Conservation (phyloP, 305 asterid genomes). For the Fraxinus latifolia region DNA sequence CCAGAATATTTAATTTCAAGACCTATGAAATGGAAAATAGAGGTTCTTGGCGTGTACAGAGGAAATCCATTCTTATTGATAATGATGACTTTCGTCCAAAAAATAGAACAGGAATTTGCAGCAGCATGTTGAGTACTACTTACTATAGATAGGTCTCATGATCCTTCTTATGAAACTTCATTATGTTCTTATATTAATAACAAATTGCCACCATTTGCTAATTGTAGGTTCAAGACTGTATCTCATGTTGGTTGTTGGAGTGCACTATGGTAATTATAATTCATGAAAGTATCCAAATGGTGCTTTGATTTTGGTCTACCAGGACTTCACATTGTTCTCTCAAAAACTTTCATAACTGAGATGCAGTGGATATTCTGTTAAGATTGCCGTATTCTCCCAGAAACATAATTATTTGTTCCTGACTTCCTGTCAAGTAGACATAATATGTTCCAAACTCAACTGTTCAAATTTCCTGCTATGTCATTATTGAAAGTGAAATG, state of each 20-base stretch:
- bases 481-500: not conserved
- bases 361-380: not conserved
- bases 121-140: slow-evolving; percentile 19
- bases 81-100: slow-evolving; percentile 24
- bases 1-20: slow-evolving; percentile 26
- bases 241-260: not conserved
- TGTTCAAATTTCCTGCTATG: not conserved
- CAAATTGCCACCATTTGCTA: not conserved
- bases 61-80: slow-evolving; percentile 30
- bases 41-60: slow-evolving; percentile 34
- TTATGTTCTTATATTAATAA: not conserved
- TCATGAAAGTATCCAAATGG: not conserved
- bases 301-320: not conserved
- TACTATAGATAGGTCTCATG: slow-evolving; percentile 6
- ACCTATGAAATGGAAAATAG: slow-evolving; percentile 30
- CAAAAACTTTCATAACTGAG: too few relatives aligned
- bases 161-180: not conserved
- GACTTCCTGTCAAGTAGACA: not conserved
- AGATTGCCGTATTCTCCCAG: not conserved
- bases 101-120: slow-evolving; percentile 24
- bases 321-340: too few relatives aligned
- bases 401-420: not conserved
- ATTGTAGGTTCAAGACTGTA: not conserved
- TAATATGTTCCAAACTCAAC: not conserved
- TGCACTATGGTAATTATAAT: not conserved